phyloP scores from a whole-genome alignment of 257 asterid genomes.

The Paulownia fortunei region DNA sequence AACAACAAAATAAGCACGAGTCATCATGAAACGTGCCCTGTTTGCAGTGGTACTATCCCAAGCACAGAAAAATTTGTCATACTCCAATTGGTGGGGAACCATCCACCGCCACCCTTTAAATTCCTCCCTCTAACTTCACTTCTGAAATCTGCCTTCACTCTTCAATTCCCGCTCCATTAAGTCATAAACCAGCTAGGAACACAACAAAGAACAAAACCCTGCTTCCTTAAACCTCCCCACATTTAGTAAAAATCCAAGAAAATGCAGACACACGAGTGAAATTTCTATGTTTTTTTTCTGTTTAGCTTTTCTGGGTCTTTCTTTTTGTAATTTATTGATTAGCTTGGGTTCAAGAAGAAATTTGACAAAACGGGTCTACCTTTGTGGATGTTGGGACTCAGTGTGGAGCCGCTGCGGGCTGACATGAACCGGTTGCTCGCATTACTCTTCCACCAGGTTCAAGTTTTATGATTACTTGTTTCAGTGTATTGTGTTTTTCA shows the following conservation, averaged over 20 bases:
- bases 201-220: neutral
- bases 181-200: neutral
- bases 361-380: conserved; percentile 94
- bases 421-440: conserved; percentile 92
- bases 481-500: neutral
- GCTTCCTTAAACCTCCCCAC: conserved; percentile 12
- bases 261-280: neutral
- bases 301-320: neutral
- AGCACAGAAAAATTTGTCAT: conserved; percentile 31
- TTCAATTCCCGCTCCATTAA: neutral
- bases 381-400: conserved; percentile 87
- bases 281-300: neutral
- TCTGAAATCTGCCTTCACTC: conserved; percentile 3
- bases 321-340: neutral
- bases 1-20: conserved; percentile 21
- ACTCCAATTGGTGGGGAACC: neutral
- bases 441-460: conserved; percentile 88
- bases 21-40: conserved; percentile 36
- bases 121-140: conserved; percentile 4
- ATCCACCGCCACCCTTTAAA: conserved; percentile 40
- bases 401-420: conserved; percentile 70
- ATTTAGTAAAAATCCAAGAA: conserved; percentile 18
- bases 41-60: neutral
- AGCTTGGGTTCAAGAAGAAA: neutral
- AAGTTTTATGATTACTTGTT: too few species aligned